phyloP scores from a whole-genome alignment of 1,284 basidiomycete species.

The Ceratobasidium theobromae region DNA sequence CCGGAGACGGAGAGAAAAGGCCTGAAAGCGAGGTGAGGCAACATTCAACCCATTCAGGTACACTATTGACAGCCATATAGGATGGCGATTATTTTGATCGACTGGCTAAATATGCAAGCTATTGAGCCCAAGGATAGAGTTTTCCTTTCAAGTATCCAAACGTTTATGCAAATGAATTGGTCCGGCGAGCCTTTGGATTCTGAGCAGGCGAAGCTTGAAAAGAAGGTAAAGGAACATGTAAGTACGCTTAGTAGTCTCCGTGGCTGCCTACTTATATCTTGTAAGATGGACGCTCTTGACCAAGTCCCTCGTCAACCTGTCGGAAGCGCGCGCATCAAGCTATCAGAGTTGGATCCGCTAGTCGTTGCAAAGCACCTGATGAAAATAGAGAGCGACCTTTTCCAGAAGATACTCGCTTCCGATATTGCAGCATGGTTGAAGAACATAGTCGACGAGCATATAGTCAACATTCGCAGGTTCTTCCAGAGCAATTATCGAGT shows the following conservation, averaged over 20 bases:
- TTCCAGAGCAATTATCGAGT: constrained; percentile 20
- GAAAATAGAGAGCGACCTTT: constrained; percentile 19
- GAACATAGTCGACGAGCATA: constrained; percentile 14
- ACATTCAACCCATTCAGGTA: no score
- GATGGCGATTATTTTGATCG: background rate
- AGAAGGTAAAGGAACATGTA: background rate
- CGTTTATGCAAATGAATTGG: background rate
- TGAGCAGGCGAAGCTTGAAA: background rate
- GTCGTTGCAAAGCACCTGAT: constrained; percentile 18
- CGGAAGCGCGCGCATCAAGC: background rate
- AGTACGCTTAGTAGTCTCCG: background rate
- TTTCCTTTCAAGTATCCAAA: constrained; percentile 7
- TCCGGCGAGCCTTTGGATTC: background rate
- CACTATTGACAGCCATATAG: background rate
- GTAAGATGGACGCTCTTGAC: no score
- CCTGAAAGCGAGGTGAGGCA: no score
- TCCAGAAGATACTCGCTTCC: constrained; percentile 22
- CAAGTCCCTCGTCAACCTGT: no score
- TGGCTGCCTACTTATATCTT: background rate
- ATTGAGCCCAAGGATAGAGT: constrained; percentile 9
- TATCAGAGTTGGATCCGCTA: background rate
- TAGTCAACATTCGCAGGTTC: constrained; percentile 6
- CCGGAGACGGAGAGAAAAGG: no score
- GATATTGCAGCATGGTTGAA: constrained; percentile 23
- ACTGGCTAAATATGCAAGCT: constrained; percentile 16